phyloP scores from a whole-genome alignment of 2,329 filamentous ascomycete genomes.

The Aspergillus aculeatinus region DNA sequence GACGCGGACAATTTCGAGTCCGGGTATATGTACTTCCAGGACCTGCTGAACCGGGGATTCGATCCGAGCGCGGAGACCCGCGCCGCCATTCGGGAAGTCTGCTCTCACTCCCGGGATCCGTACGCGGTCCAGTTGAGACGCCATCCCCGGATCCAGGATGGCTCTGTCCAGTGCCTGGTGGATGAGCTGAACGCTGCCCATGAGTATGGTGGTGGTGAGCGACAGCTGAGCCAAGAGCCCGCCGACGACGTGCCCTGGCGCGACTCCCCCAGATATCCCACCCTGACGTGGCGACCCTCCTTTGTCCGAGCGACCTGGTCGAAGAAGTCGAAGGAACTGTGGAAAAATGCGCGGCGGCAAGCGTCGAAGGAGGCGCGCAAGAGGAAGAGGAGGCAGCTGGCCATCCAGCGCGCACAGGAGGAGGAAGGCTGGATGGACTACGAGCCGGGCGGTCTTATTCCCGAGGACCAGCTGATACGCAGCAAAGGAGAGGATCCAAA shows the following conservation, averaged over 20 bases:
- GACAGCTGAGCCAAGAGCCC: neutral
- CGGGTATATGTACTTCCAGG: conserved; percentile 40
- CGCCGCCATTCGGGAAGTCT: conserved; percentile 29
- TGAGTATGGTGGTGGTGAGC: neutral
- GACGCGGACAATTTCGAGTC: conserved; percentile 37
- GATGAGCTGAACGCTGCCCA: conserved; percentile 3
- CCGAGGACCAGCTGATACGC: conserved; percentile 13
- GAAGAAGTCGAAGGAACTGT: conserved; percentile 9
- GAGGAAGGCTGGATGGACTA: conserved; percentile 26
- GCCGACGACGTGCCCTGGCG: neutral
- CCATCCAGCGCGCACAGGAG: conserved; percentile 19
- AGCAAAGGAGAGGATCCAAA: neutral
- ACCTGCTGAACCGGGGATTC: conserved; percentile 34
- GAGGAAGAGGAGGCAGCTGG: conserved; percentile 19
- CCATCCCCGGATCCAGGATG: conserved; percentile 29
- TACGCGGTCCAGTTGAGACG: conserved; percentile 32
- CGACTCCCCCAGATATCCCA: neutral
- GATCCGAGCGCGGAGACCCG: conserved; percentile 25
- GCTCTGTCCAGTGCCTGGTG: neutral
- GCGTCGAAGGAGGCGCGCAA: conserved; percentile 24
- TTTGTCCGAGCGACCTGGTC: neutral
- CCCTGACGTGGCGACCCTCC: neutral
- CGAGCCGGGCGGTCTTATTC: conserved; percentile 19
- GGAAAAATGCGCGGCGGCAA: conserved; percentile 16
- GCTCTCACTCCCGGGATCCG: conserved; percentile 29